Conservation (phyloP, 73 alveolate species). For the Paramecium bursaria region DNA sequence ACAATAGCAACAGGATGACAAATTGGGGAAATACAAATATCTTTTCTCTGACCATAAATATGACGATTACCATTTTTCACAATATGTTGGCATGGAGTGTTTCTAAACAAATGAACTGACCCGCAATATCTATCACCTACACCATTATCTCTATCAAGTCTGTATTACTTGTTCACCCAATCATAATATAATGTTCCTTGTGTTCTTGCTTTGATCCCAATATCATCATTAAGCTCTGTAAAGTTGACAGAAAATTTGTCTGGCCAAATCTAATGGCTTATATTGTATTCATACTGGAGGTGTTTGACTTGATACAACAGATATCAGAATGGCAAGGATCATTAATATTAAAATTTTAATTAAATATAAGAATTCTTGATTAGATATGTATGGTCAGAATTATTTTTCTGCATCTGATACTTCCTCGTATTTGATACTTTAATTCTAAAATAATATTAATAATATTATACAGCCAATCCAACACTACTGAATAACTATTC, state of each 20-base stretch:
- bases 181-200: background rate
- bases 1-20: background rate
- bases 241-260: too few species aligned
- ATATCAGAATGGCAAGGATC: too few species aligned
- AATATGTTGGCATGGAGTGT: background rate
- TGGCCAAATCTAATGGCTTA: too few species aligned
- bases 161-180: background rate
- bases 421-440: slow-evolving; percentile 24
- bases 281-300: too few species aligned
- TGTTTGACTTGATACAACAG: too few species aligned
- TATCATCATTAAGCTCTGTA: too few species aligned
- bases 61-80: background rate
- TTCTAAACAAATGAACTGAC: background rate
- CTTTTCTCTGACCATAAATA: background rate
- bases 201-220: too few species aligned
- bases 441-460: background rate
- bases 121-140: background rate
- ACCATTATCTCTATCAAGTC: background rate
- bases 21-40: background rate
- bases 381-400: too few species aligned
- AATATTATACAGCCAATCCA: slow-evolving; percentile 6
- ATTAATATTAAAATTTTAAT: too few species aligned
- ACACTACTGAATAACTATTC: slow-evolving; percentile 40
- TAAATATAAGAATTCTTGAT: too few species aligned
- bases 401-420: slow-evolving; percentile 42